phyloP scores from a whole-genome alignment of 2,329 filamentous ascomycete species.

The Teratosphaeria pseudoeucalypti region DNA sequence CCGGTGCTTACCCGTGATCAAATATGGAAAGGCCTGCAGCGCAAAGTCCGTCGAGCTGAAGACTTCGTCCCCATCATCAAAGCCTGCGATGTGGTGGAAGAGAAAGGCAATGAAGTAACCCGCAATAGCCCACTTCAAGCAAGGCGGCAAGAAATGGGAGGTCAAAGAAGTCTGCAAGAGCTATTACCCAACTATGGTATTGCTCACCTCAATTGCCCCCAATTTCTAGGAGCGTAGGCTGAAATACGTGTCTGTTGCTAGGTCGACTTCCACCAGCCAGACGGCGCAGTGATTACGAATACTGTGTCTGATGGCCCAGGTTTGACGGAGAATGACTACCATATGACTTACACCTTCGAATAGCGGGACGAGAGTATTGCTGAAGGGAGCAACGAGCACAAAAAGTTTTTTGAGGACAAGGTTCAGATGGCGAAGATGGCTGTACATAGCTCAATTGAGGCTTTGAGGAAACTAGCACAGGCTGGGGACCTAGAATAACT shows the following conservation, averaged over 20 bases:
- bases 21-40: constrained; percentile 36
- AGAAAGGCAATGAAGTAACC: constrained; percentile 24
- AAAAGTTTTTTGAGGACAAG: constrained; percentile 18
- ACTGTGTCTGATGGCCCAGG: constrained; percentile 31
- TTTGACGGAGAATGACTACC: constrained; percentile 24
- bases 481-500: not conserved
- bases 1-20: constrained; percentile 27
- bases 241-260: constrained; percentile 7
- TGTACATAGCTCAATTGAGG: constrained; percentile 33
- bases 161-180: constrained; percentile 31
- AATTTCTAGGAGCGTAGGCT: not conserved
- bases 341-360: constrained; percentile 40
- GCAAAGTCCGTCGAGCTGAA: constrained; percentile 36
- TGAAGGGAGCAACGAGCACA: constrained; percentile 26
- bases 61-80: constrained; percentile 37
- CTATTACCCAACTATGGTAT: constrained; percentile 32
- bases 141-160: constrained; percentile 15
- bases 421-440: constrained; percentile 28
- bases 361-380: constrained; percentile 27
- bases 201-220: too few relatives aligned
- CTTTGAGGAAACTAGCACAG: constrained; percentile 31
- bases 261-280: constrained; percentile 37
- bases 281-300: constrained; percentile 35
- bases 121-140: constrained; percentile 31
- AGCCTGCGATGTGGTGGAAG: constrained; percentile 31